phyloP scores from a whole-genome alignment of 768 basidiomycete species.

The Tylopilus felleus region DNA sequence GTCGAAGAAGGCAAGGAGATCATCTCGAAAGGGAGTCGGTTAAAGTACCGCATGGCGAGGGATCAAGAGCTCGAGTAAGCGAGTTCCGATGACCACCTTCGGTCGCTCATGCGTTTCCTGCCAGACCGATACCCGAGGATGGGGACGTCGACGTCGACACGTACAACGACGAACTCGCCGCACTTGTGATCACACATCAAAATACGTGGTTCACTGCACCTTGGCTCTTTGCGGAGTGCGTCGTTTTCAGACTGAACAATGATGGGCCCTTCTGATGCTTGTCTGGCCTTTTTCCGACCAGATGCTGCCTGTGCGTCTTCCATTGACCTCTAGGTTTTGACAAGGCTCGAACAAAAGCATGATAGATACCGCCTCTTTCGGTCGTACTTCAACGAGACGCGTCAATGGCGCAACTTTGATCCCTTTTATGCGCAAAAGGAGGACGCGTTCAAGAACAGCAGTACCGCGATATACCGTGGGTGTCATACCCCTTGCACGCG shows the following conservation, averaged over 20 bases:
- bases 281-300: slow-evolving; percentile 21
- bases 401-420: slow-evolving; percentile 73
- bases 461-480: slow-evolving; percentile 74
- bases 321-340: background rate
- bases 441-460: slow-evolving; percentile 77
- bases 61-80: slow-evolving; percentile 67
- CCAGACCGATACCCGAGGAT: slow-evolving; percentile 70
- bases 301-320: slow-evolving; percentile 66
- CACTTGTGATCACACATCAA: slow-evolving; percentile 42
- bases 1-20: slow-evolving; percentile 76
- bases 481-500: slow-evolving; percentile 4
- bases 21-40: slow-evolving; percentile 65
- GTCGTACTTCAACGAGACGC: slow-evolving; percentile 63
- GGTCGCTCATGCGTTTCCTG: background rate
- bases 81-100: background rate
- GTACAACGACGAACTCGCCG: slow-evolving; percentile 75
- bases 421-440: slow-evolving; percentile 81
- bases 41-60: slow-evolving; percentile 89
- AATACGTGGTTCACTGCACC: slow-evolving; percentile 90
- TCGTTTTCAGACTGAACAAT: background rate
- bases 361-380: slow-evolving; percentile 80
- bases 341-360: background rate
- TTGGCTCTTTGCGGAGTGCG: slow-evolving; percentile 96
- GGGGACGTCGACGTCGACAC: slow-evolving; percentile 62
- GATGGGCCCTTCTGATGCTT: background rate